Evolutionary conservation across 2,329 filamentous ascomycete species (phyloP).

Genomic region (Trichophaea hybrida): DNA sequence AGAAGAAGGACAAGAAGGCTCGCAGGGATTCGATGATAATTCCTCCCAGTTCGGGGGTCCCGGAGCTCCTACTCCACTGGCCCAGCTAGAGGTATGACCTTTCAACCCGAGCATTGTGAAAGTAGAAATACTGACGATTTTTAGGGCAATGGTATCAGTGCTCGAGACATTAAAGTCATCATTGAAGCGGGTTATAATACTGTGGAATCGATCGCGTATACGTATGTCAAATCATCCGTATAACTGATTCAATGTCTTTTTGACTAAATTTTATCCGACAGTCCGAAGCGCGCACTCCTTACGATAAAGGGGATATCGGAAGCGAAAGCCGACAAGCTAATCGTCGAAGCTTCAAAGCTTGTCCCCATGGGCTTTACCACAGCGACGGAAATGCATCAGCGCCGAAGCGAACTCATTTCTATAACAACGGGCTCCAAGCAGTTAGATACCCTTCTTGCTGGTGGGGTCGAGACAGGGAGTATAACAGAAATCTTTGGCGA

Average conservation of each 20-base stretch:
- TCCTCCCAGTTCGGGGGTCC: slow-evolving; percentile 64
- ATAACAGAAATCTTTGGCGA: slow-evolving; percentile 98
- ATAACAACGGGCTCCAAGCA: slow-evolving; percentile 98
- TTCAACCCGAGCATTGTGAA: background rate
- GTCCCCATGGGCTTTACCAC: slow-evolving; percentile 99
- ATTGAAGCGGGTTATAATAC: slow-evolving; percentile 89
- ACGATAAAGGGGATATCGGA: slow-evolving; percentile 98
- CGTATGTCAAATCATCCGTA: slow-evolving; percentile 37
- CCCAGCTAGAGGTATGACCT: slow-evolving; percentile 59
- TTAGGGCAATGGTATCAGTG: slow-evolving; percentile 23
- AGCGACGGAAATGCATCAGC: slow-evolving; percentile 95
- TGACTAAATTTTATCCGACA: slow-evolving; percentile 28
- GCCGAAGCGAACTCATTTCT: slow-evolving; percentile 90
- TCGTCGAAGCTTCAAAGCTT: slow-evolving; percentile 79
- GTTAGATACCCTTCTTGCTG: slow-evolving; percentile 83
- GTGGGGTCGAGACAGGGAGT: slow-evolving; percentile 89
- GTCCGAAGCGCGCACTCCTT: slow-evolving; percentile 60
- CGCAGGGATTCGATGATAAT: slow-evolving; percentile 59
- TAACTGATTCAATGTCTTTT: slow-evolving; percentile 2
- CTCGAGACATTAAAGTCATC: slow-evolving; percentile 79
- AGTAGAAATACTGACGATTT: slow-evolving; percentile 9
- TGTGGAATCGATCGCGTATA: slow-evolving; percentile 91
- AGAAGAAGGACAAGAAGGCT: slow-evolving; percentile 35
- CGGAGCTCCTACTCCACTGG: slow-evolving; percentile 82
- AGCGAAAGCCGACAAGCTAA: slow-evolving; percentile 82